A percentile compares a stretch with the other conserved stretches of the same genome.
These are phyloP conservation scores for Apophysomyces variabilis DNA, from an alignment of 371 early-diverging fungal species.

Conservation along the genomic window DNA sequence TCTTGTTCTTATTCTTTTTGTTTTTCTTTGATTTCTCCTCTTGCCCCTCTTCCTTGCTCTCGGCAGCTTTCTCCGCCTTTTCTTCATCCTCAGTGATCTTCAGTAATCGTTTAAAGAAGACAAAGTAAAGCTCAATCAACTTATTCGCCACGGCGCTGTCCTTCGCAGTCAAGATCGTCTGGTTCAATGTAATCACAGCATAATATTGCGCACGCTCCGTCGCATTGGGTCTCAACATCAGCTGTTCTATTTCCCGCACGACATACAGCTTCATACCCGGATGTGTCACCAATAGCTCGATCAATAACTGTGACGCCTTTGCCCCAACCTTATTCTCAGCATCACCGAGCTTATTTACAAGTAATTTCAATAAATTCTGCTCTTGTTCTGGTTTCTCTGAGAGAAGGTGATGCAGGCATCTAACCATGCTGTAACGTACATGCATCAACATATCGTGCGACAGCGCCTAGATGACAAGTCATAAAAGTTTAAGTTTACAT, in stretches of 20 bases:
- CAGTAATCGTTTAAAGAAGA: constrained; percentile 84
- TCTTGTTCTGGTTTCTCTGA: constrained; percentile 94
- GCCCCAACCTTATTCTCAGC: constrained; percentile 85
- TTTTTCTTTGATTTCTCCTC: constrained; percentile 44
- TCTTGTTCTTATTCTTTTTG: constrained; percentile 45
- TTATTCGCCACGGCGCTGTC: constrained; percentile 79
- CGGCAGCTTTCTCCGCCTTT: constrained; percentile 35
- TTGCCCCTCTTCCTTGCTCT: constrained; percentile 55
- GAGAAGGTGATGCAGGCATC: constrained; percentile 77
- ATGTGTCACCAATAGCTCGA: constrained; percentile 74
- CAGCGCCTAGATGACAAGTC: constrained; percentile 51
- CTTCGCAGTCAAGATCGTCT: constrained; percentile 79
- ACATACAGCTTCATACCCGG: constrained; percentile 92
- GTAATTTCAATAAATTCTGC: constrained; percentile 85
- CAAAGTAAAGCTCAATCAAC: constrained; percentile 89
- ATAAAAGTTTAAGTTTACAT: not conserved
- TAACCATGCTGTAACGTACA: constrained; percentile 79
- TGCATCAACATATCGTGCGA: constrained; percentile 86
- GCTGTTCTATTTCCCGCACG: constrained; percentile 83
- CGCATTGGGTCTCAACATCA: constrained; percentile 75
- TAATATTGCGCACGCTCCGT: constrained; percentile 86
- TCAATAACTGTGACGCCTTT: constrained; percentile 77
- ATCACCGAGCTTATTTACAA: constrained; percentile 97
- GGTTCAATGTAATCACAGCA: constrained; percentile 87
- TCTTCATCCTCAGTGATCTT: constrained; percentile 48